Evolutionary conservation across 1,139 yeast genomes (phyloP).

Genomic region (Suhomyces bolitotheri): DNA sequence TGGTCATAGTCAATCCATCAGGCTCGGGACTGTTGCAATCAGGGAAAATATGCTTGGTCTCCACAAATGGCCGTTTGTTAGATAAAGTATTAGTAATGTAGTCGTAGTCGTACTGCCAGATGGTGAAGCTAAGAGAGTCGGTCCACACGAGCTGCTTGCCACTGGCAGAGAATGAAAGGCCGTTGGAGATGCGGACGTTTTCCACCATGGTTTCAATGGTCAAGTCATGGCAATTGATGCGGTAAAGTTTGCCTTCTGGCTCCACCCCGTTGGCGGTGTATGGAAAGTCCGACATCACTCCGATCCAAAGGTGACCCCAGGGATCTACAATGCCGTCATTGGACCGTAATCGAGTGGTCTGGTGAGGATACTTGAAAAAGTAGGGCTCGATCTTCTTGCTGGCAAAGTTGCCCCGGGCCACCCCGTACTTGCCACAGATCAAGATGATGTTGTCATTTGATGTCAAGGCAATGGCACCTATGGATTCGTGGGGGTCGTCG

Average conservation of each 20-base stretch:
- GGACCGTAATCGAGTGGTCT: slow-evolving; percentile 48
- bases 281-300: slow-evolving; percentile 67
- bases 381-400: slow-evolving; percentile 41
- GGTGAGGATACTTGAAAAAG: slow-evolving; percentile 45
- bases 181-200: slow-evolving; percentile 63
- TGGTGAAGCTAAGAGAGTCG: slow-evolving; percentile 60
- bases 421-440: slow-evolving; percentile 59
- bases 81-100: slow-evolving; percentile 42
- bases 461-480: slow-evolving; percentile 69
- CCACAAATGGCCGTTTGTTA: slow-evolving; percentile 46
- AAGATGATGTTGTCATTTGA: slow-evolving; percentile 38
- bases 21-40: slow-evolving; percentile 56
- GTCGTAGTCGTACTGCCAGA: slow-evolving; percentile 66
- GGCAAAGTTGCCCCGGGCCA: slow-evolving; percentile 49
- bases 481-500: slow-evolving; percentile 30
- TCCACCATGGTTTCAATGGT: slow-evolving; percentile 33
- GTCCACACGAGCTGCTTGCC: slow-evolving; percentile 64
- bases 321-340: slow-evolving; percentile 76
- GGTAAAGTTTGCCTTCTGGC: slow-evolving; percentile 47
- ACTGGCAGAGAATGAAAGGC: slow-evolving; percentile 68
- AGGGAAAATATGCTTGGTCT: slow-evolving; percentile 35
- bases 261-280: slow-evolving; percentile 26
- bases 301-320: slow-evolving; percentile 69
- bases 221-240: slow-evolving; percentile 38
- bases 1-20: slow-evolving; percentile 74